Conservation (phyloP, 768 basidiomycete genomes). For the Mycena alexandri region DNA sequence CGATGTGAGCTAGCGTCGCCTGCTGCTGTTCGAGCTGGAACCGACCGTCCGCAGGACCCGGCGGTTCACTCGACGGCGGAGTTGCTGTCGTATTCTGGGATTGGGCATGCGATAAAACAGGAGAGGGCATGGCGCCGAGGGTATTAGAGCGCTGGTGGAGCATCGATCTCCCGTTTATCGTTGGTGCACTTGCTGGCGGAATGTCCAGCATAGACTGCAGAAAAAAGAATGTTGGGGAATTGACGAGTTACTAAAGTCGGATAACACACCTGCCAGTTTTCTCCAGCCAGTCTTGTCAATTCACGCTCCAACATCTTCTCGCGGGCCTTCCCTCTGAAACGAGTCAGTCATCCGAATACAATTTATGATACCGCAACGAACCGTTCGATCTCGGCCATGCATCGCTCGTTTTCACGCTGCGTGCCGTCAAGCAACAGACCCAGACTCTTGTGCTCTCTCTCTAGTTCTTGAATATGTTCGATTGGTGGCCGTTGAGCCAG, state of each 20-base stretch:
- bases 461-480: conserved; percentile 72
- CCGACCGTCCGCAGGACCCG: conserved; percentile 37
- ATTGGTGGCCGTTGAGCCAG: conserved; percentile 76
- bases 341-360: conserved; percentile 2
- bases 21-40: conserved; percentile 45
- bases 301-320: conserved; percentile 85
- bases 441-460: conserved; percentile 81
- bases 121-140: conserved; percentile 41
- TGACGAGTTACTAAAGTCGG: neutral
- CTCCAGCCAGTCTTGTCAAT: conserved; percentile 76
- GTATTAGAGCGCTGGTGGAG: conserved; percentile 53
- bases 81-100: conserved; percentile 17
- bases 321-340: conserved; percentile 67
- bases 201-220: conserved; percentile 29
- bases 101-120: conserved; percentile 34
- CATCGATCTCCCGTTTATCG: conserved; percentile 26
- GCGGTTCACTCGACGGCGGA: neutral
- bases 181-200: conserved; percentile 23
- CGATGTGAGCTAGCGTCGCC: conserved; percentile 69
- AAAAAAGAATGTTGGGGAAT: neutral
- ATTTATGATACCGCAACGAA: conserved; percentile 44
- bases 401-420: conserved; percentile 87
- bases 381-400: conserved; percentile 86
- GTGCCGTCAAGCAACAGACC: conserved; percentile 85
- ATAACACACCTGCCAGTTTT: conserved; percentile 82